phyloP scores from a whole-genome alignment of 805 yeast genomes.

The Maudiozyma serrabonitensis region DNA sequence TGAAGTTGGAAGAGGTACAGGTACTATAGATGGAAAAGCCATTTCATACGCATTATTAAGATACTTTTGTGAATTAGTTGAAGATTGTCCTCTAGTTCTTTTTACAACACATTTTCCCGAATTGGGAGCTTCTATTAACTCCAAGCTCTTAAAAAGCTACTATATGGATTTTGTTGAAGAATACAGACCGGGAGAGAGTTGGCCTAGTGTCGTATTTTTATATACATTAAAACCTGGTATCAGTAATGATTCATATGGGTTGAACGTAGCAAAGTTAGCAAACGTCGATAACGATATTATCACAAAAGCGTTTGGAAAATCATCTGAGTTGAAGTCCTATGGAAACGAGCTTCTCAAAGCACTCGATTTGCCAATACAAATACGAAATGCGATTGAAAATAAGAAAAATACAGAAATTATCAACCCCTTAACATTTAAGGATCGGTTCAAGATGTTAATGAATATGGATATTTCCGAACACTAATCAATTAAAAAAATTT shows the following conservation, averaged over 20 bases:
- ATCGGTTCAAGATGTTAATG: background rate
- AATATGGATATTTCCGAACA: background rate
- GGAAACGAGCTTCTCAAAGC: background rate
- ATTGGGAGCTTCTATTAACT: constrained; percentile 36
- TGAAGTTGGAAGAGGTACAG: constrained; percentile 92
- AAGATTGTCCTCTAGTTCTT: constrained; percentile 44
- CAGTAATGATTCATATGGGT: constrained; percentile 63
- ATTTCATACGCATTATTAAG: constrained; percentile 66
- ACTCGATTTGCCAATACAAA: background rate
- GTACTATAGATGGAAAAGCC: constrained; percentile 71
- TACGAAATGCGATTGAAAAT: background rate
- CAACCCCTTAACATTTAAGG: background rate
- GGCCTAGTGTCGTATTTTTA: constrained; percentile 39
- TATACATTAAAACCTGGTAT: constrained; percentile 42
- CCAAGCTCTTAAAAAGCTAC: constrained; percentile 45
- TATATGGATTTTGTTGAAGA: constrained; percentile 60
- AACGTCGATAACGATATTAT: constrained; percentile 43
- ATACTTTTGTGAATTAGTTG: constrained; percentile 36
- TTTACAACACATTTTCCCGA: constrained; percentile 83
- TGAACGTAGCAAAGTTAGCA: constrained; percentile 77
- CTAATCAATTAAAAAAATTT: no score
- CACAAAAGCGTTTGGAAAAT: constrained; percentile 33
- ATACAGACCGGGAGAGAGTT: constrained; percentile 28
- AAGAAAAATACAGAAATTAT: background rate
- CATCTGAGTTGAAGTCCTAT: constrained; percentile 14